Evolutionary conservation across 495 filamentous ascomycete genomes (phyloP).

Genomic region (Annulohypoxylon nitens): DNA sequence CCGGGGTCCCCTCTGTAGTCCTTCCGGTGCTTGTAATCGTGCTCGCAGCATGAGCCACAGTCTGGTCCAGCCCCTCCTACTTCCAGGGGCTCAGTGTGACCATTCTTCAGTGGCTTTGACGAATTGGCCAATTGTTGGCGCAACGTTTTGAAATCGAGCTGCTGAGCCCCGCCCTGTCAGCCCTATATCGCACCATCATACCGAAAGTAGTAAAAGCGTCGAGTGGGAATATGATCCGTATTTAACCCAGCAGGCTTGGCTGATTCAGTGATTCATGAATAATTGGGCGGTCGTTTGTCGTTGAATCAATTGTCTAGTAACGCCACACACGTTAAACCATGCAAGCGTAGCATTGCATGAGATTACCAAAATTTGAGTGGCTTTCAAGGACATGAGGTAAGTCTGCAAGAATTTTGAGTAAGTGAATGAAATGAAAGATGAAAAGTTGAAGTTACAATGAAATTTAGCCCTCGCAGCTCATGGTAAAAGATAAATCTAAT

Average conservation of each 20-base stretch:
- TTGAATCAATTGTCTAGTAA: background rate
- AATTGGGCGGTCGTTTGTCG: background rate
- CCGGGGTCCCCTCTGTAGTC: constrained; percentile 7
- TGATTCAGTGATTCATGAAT: too few species aligned
- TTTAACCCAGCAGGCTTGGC: background rate
- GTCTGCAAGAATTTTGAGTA: background rate
- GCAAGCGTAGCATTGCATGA: background rate
- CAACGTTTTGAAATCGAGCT: constrained; percentile 18
- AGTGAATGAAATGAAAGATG: background rate
- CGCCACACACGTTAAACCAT: background rate
- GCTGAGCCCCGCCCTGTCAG: constrained; percentile 11
- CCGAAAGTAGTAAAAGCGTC: constrained; percentile 13
- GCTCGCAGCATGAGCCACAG: constrained; percentile 32
- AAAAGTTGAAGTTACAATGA: background rate
- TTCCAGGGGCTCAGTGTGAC: background rate
- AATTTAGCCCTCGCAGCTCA: background rate
- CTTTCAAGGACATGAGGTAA: background rate
- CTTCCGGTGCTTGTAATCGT: background rate
- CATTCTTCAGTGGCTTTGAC: background rate
- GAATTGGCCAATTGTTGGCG: constrained; percentile 6
- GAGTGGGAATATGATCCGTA: background rate
- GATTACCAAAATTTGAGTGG: background rate
- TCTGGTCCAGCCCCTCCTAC: constrained; percentile 9
- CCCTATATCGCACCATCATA: constrained; percentile 30
- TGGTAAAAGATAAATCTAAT: background rate